These are phyloP conservation scores for Ogataea thermomethanolica DNA, from an alignment of 805 yeast species.

Conservation along the genomic window DNA sequence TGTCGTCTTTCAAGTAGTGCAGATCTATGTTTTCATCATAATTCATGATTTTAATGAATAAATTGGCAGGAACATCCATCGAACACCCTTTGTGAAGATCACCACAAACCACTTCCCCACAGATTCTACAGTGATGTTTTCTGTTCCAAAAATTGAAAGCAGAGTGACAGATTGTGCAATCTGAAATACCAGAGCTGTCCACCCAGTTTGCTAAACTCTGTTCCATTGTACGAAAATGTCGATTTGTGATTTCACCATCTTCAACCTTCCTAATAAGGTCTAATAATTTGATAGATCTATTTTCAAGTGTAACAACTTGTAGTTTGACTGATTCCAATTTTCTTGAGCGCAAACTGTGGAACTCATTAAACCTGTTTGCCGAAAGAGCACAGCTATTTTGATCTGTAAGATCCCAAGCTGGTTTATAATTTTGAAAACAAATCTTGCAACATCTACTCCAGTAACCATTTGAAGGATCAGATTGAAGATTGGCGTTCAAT, in stretches of 20 bases:
- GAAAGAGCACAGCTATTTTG: constrained; percentile 6
- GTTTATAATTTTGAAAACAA: constrained; percentile 49
- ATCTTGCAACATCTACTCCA: constrained; percentile 68
- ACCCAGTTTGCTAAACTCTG: constrained; percentile 63
- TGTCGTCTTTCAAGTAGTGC: constrained; percentile 11
- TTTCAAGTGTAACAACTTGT: constrained; percentile 55
- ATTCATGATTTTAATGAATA: constrained; percentile 38
- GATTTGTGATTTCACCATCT: constrained; percentile 7
- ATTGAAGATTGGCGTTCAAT: constrained; percentile 45
- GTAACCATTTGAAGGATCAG: constrained; percentile 48
- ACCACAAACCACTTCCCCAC: constrained; percentile 83
- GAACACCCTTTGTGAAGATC: constrained; percentile 64
- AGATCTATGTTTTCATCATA: constrained; percentile 11
- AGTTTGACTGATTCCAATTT: constrained; percentile 49
- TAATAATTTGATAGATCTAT: constrained; percentile 49
- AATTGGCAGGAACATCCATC: constrained; percentile 55
- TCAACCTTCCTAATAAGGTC: constrained; percentile 13
- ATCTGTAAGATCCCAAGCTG: constrained; percentile 12
- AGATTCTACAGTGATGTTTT: constrained; percentile 88
- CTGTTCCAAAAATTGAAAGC: constrained; percentile 55
- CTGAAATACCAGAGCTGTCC: constrained; percentile 41
- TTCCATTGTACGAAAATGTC: constrained; percentile 37
- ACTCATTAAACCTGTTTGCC: constrained; percentile 46
- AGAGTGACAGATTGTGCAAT: constrained; percentile 63
- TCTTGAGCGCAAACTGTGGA: constrained; percentile 38